phyloP scores from a whole-genome alignment of 805 yeast genomes.

The Ogataea neopini region DNA sequence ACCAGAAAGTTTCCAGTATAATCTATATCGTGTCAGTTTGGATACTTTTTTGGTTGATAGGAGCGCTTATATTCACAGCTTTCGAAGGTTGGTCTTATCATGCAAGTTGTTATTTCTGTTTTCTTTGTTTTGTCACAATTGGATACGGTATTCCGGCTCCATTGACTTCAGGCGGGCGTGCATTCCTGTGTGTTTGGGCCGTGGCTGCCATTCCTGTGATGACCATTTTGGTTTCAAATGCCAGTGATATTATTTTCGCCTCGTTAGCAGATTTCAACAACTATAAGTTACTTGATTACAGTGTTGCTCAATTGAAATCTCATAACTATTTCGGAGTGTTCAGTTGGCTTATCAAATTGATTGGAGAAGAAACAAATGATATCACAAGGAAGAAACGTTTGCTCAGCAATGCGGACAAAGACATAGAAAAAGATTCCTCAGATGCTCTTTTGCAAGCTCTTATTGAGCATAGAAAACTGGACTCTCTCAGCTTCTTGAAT shows the following conservation, averaged over 20 bases:
- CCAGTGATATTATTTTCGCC: constrained; percentile 60
- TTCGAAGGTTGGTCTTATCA: constrained; percentile 75
- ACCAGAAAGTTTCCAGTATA: constrained; percentile 43
- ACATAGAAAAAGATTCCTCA: constrained; percentile 16
- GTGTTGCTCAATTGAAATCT: constrained; percentile 6
- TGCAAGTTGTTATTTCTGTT: constrained; percentile 71
- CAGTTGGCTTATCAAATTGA: constrained; percentile 6
- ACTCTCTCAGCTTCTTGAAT: constrained; percentile 22
- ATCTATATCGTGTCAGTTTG: constrained; percentile 45
- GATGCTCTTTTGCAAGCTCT: constrained; percentile 24
- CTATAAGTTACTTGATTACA: constrained; percentile 15
- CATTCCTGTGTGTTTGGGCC: constrained; percentile 80
- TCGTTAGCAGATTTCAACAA: constrained; percentile 25
- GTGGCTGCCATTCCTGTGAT: constrained; percentile 81
- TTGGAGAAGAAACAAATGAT: constrained; percentile 11
- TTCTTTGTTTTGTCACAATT: constrained; percentile 72
- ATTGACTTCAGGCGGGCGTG: constrained; percentile 58
- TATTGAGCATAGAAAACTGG: constrained; percentile 17
- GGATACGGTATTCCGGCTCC: constrained; percentile 86
- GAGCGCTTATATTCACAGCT: constrained; percentile 62
- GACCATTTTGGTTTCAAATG: constrained; percentile 74
- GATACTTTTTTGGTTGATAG: constrained; percentile 66
- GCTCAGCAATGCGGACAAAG: background rate
- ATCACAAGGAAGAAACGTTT: background rate
- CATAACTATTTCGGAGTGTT: constrained; percentile 10